Conservation (phyloP, 2,329 filamentous ascomycete species). For the Colletotrichum limetticola region DNA sequence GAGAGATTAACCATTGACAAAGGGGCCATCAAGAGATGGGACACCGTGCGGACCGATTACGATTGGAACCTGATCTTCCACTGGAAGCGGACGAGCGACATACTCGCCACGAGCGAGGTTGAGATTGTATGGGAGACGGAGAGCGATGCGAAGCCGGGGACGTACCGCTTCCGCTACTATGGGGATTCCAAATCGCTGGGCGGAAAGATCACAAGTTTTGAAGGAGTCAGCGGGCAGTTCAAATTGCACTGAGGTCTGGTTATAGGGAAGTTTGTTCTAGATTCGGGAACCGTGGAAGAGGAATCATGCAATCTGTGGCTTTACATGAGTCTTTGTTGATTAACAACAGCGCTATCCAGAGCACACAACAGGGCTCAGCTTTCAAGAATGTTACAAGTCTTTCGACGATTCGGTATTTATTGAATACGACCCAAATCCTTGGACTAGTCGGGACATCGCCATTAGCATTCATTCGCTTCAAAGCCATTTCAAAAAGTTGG, state of each 20-base stretch:
- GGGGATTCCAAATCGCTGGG: slow-evolving; percentile 78
- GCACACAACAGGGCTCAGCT: not conserved
- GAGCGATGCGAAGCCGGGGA: slow-evolving; percentile 65
- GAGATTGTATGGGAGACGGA: slow-evolving; percentile 83
- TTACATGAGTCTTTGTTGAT: not conserved
- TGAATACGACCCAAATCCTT: not conserved
- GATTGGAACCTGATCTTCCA: slow-evolving; percentile 87
- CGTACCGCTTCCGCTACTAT: slow-evolving; percentile 82
- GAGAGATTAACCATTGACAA: slow-evolving; percentile 64
- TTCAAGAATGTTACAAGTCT: not conserved
- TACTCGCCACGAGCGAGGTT: slow-evolving; percentile 81
- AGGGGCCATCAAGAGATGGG: slow-evolving; percentile 62
- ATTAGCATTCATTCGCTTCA: not conserved
- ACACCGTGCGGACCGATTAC: slow-evolving; percentile 74
- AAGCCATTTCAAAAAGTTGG: not conserved
- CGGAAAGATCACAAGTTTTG: slow-evolving; percentile 74
- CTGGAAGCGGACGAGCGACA: slow-evolving; percentile 78
- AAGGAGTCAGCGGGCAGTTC: slow-evolving; percentile 71
- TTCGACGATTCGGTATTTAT: not conserved
- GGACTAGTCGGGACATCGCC: not conserved
- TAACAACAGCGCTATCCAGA: not conserved
- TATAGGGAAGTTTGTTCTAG: not conserved
- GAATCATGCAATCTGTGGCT: not conserved
- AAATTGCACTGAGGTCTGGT: slow-evolving; percentile 16
- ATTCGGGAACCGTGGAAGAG: not conserved